Evolutionary conservation across 805 yeast species (phyloP).

Genomic region (Yamadazyma endophytica): DNA sequence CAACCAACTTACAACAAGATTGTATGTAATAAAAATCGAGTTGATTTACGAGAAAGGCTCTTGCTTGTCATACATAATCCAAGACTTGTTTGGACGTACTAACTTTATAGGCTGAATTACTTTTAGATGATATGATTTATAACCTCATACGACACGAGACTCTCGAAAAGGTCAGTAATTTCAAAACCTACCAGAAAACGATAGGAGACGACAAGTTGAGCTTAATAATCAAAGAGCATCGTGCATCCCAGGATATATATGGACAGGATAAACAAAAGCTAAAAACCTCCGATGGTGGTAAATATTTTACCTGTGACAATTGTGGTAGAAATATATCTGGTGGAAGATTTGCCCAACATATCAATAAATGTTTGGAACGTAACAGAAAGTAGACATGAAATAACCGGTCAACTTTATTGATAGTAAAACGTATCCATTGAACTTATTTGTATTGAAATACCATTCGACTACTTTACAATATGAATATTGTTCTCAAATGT

Average conservation of each 20-base stretch:
- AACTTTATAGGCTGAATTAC: constrained; percentile 32
- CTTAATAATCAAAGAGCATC: constrained; percentile 10
- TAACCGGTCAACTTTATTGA: background rate
- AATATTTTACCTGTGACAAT: constrained; percentile 73
- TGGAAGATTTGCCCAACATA: constrained; percentile 87
- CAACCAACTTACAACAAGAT: constrained; percentile 1
- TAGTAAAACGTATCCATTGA: too few relatives aligned
- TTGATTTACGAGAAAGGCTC: too few relatives aligned
- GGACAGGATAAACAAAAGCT: constrained; percentile 47
- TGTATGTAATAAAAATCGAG: background rate
- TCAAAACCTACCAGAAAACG: constrained; percentile 15
- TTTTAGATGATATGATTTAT: constrained; percentile 29
- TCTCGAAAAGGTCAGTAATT: constrained; percentile 19
- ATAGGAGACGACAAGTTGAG: constrained; percentile 14
- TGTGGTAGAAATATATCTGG: constrained; percentile 89
- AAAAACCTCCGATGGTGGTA: constrained; percentile 41
- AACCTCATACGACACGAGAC: constrained; percentile 30
- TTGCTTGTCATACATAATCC: too few relatives aligned
- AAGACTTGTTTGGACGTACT: constrained; percentile 4
- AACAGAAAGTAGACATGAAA: constrained; percentile 29
- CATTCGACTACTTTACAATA: too few relatives aligned
- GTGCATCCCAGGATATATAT: constrained; percentile 38
- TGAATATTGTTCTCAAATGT: too few relatives aligned
- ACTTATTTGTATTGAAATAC: too few relatives aligned
- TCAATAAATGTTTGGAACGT: constrained; percentile 85